phyloP scores from a whole-genome alignment of 2,329 filamentous ascomycete species.

The Dothistroma septosporum region DNA sequence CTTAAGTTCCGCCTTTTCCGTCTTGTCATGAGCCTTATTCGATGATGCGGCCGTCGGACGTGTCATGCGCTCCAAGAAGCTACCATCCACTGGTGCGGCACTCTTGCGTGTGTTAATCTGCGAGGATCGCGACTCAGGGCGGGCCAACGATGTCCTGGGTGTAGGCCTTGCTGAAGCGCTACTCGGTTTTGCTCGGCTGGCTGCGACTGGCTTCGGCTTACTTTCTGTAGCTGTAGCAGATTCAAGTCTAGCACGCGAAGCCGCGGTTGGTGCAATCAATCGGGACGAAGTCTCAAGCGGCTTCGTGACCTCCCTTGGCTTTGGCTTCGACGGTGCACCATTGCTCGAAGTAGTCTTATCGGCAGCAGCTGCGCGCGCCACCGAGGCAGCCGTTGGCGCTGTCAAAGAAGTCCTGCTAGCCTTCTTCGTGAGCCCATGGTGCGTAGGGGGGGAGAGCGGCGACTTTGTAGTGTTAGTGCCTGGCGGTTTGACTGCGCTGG shows the following conservation, averaged over 20 bases:
- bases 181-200: constrained; percentile 31
- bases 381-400: constrained; percentile 34
- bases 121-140: constrained; percentile 45
- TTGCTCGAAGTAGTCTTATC: constrained; percentile 15
- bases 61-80: constrained; percentile 79
- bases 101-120: constrained; percentile 38
- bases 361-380: constrained; percentile 23
- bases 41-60: constrained; percentile 67
- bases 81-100: constrained; percentile 59
- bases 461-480: constrained; percentile 3
- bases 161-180: constrained; percentile 30
- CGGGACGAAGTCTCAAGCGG: constrained; percentile 62
- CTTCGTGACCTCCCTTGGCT: constrained; percentile 55
- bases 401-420: constrained; percentile 34
- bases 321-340: constrained; percentile 13
- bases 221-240: constrained; percentile 36
- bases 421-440: constrained; percentile 25
- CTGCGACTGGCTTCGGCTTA: constrained; percentile 27
- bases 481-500: constrained; percentile 17
- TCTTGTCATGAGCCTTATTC: constrained; percentile 63
- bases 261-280: constrained; percentile 65
- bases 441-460: constrained; percentile 10
- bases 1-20: constrained; percentile 54
- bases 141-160: constrained; percentile 40
- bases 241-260: constrained; percentile 68